phyloP scores from a whole-genome alignment of 1,284 basidiomycete genomes.

The Ganoderma meredithae region DNA sequence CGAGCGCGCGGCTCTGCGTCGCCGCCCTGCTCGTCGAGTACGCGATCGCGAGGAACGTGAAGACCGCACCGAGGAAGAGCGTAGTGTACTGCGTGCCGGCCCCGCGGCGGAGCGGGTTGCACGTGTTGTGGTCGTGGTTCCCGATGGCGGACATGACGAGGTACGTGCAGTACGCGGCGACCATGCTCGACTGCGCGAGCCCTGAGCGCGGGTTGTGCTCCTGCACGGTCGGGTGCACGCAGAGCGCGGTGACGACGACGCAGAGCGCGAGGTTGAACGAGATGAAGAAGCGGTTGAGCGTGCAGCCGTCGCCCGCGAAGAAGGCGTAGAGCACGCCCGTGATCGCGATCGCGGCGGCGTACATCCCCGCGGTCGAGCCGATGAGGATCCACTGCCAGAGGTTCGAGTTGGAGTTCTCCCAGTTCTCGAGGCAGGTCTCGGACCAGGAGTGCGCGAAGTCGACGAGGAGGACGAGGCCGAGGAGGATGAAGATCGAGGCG shows the following conservation, averaged over 20 bases:
- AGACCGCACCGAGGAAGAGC: constrained; percentile 90
- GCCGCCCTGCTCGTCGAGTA: constrained; percentile 97
- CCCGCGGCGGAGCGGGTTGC: constrained; percentile 84
- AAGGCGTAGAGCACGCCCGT: constrained; percentile 92
- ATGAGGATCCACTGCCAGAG: constrained; percentile 98
- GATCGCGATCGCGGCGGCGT: constrained; percentile 82
- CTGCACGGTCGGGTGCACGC: constrained; percentile 88
- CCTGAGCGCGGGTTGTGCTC: constrained; percentile 95
- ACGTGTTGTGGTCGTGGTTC: constrained; percentile 87
- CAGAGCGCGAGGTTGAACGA: constrained; percentile 90
- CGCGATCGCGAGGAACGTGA: constrained; percentile 98
- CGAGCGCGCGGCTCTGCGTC: constrained; percentile 91
- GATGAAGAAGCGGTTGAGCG: constrained; percentile 94
- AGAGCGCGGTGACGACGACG: constrained; percentile 84
- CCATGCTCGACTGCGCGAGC: constrained; percentile 95
- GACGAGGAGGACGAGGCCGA: constrained; percentile 96
- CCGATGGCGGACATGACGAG: constrained; percentile 94
- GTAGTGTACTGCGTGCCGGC: constrained; percentile 85
- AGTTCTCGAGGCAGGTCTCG: constrained; percentile 95
- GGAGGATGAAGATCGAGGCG: constrained; percentile 93
- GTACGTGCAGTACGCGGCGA: constrained; percentile 97
- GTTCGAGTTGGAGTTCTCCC: constrained; percentile 89
- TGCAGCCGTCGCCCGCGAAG: constrained; percentile 89
- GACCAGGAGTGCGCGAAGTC: constrained; percentile 99
- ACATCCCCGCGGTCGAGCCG: constrained; percentile 91